Evolutionary conservation across 257 asterid genomes (phyloP).

Genomic region (Rehmannia glutinosa): DNA sequence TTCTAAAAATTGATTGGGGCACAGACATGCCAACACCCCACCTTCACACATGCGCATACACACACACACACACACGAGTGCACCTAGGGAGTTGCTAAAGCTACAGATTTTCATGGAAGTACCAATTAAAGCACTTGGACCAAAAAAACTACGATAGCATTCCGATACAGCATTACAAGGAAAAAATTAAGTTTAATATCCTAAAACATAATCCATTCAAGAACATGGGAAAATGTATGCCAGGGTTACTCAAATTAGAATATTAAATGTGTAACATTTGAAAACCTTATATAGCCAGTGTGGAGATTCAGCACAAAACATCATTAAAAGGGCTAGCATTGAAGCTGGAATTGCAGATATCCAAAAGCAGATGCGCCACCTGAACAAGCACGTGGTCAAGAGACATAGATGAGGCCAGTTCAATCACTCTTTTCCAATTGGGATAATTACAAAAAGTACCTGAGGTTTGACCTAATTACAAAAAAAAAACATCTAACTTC

Average conservation of each 20-base stretch:
- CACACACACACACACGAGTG: too few species aligned
- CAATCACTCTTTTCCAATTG: too few species aligned
- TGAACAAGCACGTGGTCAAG: constrained; percentile 30
- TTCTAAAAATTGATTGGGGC: background rate
- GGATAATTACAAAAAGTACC: too few species aligned
- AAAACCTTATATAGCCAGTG: constrained; percentile 91
- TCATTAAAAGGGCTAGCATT: constrained; percentile 63
- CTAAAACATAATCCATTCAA: background rate
- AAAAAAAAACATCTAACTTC: too few species aligned
- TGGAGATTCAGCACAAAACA: constrained; percentile 91
- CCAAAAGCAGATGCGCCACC: constrained; percentile 99
- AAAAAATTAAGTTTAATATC: background rate
- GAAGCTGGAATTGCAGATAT: constrained; percentile 74
- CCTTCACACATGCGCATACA: too few species aligned
- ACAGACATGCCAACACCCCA: too few species aligned
- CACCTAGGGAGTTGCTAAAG: background rate
- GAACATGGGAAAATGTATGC: background rate
- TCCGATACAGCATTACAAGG: constrained; percentile 6
- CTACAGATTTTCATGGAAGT: background rate
- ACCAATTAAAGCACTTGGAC: background rate
- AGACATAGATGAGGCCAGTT: constrained; percentile 17
- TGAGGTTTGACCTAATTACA: too few species aligned
- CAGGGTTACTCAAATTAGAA: background rate
- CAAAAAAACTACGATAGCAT: background rate
- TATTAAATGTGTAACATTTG: background rate